phyloP scores from a whole-genome alignment of 2,329 filamentous ascomycete genomes.

The Neonectria ditissima region DNA sequence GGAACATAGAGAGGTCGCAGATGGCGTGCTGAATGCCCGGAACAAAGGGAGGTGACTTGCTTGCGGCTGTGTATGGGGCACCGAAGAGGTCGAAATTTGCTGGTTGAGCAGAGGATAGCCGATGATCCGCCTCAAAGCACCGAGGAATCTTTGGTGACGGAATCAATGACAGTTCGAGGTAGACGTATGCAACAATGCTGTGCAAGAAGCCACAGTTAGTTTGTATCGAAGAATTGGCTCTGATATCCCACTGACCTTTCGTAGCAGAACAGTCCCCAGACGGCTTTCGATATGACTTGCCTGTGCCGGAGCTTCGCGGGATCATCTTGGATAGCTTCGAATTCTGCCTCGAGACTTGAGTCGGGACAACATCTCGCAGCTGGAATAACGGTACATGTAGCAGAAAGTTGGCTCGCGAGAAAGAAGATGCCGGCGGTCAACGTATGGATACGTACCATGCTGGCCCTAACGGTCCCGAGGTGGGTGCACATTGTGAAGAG shows the following conservation, averaged over 20 bases:
- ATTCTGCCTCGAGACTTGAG: slow-evolving; percentile 26
- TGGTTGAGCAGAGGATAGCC: not conserved
- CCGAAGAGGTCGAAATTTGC: slow-evolving; percentile 28
- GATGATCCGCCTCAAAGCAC: slow-evolving; percentile 15
- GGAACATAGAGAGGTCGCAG: slow-evolving; percentile 32
- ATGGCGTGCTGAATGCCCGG: slow-evolving; percentile 21
- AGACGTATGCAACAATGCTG: slow-evolving; percentile 29
- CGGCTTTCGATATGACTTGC: slow-evolving; percentile 26
- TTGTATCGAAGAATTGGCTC: not conserved
- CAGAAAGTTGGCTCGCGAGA: not conserved
- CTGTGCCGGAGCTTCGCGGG: not conserved
- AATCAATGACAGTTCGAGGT: slow-evolving; percentile 27
- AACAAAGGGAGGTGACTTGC: slow-evolving; percentile 22
- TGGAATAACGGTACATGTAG: slow-evolving; percentile 38
- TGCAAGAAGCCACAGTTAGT: too few species aligned
- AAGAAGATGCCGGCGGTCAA: not conserved
- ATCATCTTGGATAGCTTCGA: slow-evolving; percentile 17
- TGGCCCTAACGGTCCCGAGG: slow-evolving; percentile 25
- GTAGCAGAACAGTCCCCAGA: slow-evolving; percentile 36
- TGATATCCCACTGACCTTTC: slow-evolving; percentile 32
- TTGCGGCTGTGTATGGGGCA: slow-evolving; percentile 7
- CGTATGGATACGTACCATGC: slow-evolving; percentile 24
- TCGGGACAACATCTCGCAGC: slow-evolving; percentile 36
- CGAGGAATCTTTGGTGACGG: slow-evolving; percentile 24
- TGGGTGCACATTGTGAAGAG: slow-evolving; percentile 33